Evolutionary conservation across 2,329 filamentous ascomycete genomes (phyloP).

Genomic region (Trichothecium sympodiale): DNA sequence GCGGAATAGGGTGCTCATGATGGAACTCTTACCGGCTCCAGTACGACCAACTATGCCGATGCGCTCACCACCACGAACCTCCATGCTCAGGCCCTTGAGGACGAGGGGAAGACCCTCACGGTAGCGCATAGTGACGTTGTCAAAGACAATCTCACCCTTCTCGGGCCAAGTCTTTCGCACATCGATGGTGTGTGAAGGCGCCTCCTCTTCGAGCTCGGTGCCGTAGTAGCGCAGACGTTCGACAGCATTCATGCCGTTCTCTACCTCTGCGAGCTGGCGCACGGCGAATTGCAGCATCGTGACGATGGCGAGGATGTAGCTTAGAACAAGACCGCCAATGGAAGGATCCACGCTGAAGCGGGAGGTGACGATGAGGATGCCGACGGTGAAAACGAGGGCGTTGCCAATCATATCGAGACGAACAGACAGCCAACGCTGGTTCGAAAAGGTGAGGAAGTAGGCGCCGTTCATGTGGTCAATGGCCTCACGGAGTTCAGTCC

Average conservation of each 20-base stretch:
- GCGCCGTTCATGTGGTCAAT: constrained; percentile 91
- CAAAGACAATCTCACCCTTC: constrained; percentile 68
- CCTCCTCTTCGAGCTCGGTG: constrained; percentile 76
- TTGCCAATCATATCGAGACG: constrained; percentile 79
- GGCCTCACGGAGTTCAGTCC: constrained; percentile 53
- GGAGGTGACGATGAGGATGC: constrained; percentile 84
- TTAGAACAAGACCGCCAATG: constrained; percentile 78
- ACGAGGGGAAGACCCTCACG: constrained; percentile 62
- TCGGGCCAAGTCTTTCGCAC: constrained; percentile 74
- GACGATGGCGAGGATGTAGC: constrained; percentile 86
- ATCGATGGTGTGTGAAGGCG: constrained; percentile 65
- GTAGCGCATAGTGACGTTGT: constrained; percentile 70
- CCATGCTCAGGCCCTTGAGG: constrained; percentile 58
- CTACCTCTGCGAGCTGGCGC: constrained; percentile 85
- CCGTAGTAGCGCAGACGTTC: constrained; percentile 89
- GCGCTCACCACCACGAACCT: constrained; percentile 63
- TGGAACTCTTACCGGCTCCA: constrained; percentile 72
- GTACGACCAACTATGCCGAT: constrained; percentile 76
- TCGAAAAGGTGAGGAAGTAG: constrained; percentile 91
- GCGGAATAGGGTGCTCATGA: constrained; percentile 75
- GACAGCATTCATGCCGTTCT: constrained; percentile 96
- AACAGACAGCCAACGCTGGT: constrained; percentile 85
- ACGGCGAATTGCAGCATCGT: constrained; percentile 96
- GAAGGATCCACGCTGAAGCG: constrained; percentile 77
- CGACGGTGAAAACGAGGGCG: constrained; percentile 73